Base-by-base conservation (phyloP, 2,329 filamentous ascomycete genomes). In the Tolypocladium capitatum region DNA sequence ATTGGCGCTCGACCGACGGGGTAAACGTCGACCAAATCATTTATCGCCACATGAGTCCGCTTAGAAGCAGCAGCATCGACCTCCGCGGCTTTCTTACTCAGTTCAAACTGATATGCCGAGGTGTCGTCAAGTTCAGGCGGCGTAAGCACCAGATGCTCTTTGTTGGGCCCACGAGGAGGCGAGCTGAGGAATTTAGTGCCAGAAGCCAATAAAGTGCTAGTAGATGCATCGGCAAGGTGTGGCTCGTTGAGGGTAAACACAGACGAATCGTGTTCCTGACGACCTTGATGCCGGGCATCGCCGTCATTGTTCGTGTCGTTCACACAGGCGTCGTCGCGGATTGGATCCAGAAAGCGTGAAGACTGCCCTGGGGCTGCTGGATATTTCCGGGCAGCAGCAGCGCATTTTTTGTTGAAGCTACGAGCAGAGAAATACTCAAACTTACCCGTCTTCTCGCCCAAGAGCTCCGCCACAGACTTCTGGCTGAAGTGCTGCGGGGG, bases 391-490 rank as follows among this genome's bases (percentile, higher is more conserved):
- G 13, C 21, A 13, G 21, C 9, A 10, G 38, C 24, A 11, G 9
- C 38, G 24, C 28, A 24, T 16, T 9, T 14, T 40, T 46, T 31
- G 35, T 28, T 34, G 34, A 24, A 42, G 18, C 16, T 18, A 16
- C 35, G 45, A 32, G 45, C 45, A 16, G n/a, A 41, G 35, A 47
- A 47, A 38, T 33, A 42, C 35, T 47, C 66, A 9, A 49, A 49
- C 45, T 69, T 70, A 1, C 65, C 68, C 3, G 60, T 63, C 45
- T 56, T 63, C 24, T 58, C 54, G 1, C 66, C 67, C 40, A 69
- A 55, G 7, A 54, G 45, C 35, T 64, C 58, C 16, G 60, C 61
- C 21, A 49, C n/a, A 13, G 45, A 45, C 13, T 46, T 36, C 24
- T 46, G 32, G 2, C 45, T 32, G n/a, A 33, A 44, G 14, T 41